phyloP scores from a whole-genome alignment of 2,329 filamentous ascomycete genomes.

The Dothideomycetidae sp. region DNA sequence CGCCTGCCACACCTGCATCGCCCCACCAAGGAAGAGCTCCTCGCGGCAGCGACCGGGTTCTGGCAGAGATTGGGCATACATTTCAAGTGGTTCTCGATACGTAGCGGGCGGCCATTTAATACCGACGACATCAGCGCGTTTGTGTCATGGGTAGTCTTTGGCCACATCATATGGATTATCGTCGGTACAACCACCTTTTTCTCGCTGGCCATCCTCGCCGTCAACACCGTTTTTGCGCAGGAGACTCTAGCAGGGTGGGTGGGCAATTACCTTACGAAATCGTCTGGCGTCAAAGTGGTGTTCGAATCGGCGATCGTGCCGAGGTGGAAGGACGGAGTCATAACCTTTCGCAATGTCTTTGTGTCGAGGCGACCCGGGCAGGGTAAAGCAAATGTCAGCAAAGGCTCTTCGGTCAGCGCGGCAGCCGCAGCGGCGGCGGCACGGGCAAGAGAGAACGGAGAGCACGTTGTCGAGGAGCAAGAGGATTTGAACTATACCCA shows the following conservation, averaged over 20 bases:
- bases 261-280: slow-evolving; percentile 88
- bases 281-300: slow-evolving; percentile 81
- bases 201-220: slow-evolving; percentile 73
- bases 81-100: slow-evolving; percentile 96
- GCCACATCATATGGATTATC: slow-evolving; percentile 90
- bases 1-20: slow-evolving; percentile 57
- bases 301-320: slow-evolving; percentile 97
- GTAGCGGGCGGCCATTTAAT: slow-evolving; percentile 87
- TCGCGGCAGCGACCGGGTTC: slow-evolving; percentile 83
- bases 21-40: slow-evolving; percentile 82
- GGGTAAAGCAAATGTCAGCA: slow-evolving; percentile 66
- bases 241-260: slow-evolving; percentile 89
- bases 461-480: slow-evolving; percentile 42
- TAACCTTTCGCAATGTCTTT: slow-evolving; percentile 92
- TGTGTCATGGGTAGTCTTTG: slow-evolving; percentile 85
- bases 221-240: slow-evolving; percentile 95
- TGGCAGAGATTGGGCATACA: slow-evolving; percentile 79
- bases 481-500: slow-evolving; percentile 97
- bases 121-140: slow-evolving; percentile 93
- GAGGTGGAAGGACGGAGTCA: slow-evolving; percentile 88
- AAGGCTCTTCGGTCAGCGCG: slow-evolving; percentile 73
- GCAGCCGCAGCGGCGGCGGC: slow-evolving; percentile 71
- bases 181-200: slow-evolving; percentile 96
- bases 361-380: slow-evolving; percentile 84
- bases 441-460: slow-evolving; percentile 35